phyloP scores from a whole-genome alignment of 192 early-diverging fungal genomes.

The Pecoramyces ruminantium region DNA sequence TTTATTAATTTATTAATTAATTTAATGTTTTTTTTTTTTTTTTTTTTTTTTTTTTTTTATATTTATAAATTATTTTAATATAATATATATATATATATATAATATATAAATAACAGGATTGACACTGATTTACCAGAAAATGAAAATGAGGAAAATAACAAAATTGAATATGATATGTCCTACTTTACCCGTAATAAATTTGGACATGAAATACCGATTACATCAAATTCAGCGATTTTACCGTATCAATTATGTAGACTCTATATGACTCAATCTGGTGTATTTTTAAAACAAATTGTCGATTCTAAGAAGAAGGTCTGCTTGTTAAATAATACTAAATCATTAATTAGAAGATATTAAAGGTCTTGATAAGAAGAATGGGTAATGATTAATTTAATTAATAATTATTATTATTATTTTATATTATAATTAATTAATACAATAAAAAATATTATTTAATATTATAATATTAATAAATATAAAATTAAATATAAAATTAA shows the following conservation, averaged over 20 bases:
- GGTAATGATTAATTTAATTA: conserved; percentile 22
- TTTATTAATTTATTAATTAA: too few species aligned
- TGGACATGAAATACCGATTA: conserved; percentile 20
- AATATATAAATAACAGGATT: too few species aligned
- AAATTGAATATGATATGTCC: neutral
- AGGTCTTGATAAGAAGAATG: conserved; percentile 62
- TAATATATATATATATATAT: too few species aligned
- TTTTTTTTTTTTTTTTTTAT: too few species aligned
- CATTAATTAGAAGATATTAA: conserved; percentile 53
- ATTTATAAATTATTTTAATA: too few species aligned
- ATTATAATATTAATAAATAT: too few species aligned
- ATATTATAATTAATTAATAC: conserved; percentile 2
- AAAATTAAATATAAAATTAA: neutral
- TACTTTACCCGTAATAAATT: conserved; percentile 9
- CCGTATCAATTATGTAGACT: conserved; percentile 46
- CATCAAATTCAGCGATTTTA: conserved; percentile 14
- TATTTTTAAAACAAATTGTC: conserved; percentile 35
- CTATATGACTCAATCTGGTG: conserved; percentile 57
- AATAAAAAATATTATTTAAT: too few species aligned
- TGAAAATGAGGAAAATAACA: too few species aligned
- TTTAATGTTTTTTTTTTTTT: too few species aligned
- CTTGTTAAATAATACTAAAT: conserved; percentile 43
- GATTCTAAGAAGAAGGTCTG: conserved; percentile 51
- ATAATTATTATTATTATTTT: neutral
- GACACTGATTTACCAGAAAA: too few species aligned